phyloP scores from a whole-genome alignment of 108 stramenopile genomes.

The Fistulifera solaris region DNA sequence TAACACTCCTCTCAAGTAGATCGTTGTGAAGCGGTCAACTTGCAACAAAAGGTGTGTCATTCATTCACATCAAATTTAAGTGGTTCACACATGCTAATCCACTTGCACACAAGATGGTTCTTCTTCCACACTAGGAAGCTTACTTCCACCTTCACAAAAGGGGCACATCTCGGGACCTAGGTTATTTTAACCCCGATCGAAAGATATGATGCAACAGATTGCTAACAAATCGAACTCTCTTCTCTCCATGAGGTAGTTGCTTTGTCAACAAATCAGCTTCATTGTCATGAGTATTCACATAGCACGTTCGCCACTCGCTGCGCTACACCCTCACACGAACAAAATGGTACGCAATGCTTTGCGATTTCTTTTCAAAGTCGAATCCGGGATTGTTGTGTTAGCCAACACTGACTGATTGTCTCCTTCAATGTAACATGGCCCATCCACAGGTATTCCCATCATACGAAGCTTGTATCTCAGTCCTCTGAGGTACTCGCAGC shows the following conservation, averaged over 20 bases:
- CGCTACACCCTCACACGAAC: conserved; percentile 16
- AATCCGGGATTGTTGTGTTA: neutral
- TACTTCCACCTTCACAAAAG: too few relatives aligned
- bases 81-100: too few relatives aligned
- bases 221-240: conserved; percentile 12
- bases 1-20: too few relatives aligned
- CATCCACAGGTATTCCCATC: conserved; percentile 28
- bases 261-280: conserved; percentile 30
- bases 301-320: conserved; percentile 15
- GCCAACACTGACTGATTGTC: conserved; percentile 8
- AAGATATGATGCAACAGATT: neutral
- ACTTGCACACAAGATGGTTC: too few relatives aligned
- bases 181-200: too few relatives aligned
- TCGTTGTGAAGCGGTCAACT: too few relatives aligned
- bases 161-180: too few relatives aligned
- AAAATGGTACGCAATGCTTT: conserved; percentile 6
- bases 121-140: too few relatives aligned
- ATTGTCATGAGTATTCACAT: conserved; percentile 24
- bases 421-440: neutral
- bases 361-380: neutral
- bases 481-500: conserved; percentile 27
- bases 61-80: too few relatives aligned
- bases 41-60: too few relatives aligned
- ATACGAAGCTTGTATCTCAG: conserved; percentile 47
- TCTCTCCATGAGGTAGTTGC: conserved; percentile 20